Base-by-base conservation (phyloP, 805 yeast species). In the Nakazawaea ishiwadae region DNA sequence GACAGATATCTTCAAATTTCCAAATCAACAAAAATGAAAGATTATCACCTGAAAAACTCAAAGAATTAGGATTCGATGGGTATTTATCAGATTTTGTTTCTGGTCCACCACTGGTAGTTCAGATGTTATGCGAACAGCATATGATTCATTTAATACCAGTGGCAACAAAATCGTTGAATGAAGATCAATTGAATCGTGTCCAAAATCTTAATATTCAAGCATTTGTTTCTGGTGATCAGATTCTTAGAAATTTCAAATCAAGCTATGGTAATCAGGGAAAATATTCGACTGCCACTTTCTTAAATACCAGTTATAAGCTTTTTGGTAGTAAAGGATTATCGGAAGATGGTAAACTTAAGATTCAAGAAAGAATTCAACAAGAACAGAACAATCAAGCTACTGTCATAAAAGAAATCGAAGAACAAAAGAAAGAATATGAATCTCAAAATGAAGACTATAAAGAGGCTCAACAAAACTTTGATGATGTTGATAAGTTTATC, bases 101-200 rank as follows among this genome's bases (percentile, higher is more conserved):
- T 2, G 98, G 96, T 1, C 96, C 96, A 1, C 53, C 59, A 5
- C 73, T 74, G 8, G 95, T 91, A 1, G 55, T 87, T 38, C 69
- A 71, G 40, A 87, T 84, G 88, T 67, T 90, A 24, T 78, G 84
- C 48, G 80, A 75, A 46, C 62, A 61, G 28, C 68, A 72, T 34
- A 59, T 64, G 29, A 56, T 79, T 14, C 70, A 77, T 47, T 56
- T 59, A 40, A 75, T 86, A 21, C 96, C 97, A 0, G 80, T 83
- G 5, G 55, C 85, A 0, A 59, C 64, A 12, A 61, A 55, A n/a
- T 72, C 69, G 2, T 55, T 82, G 29, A 51, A 68, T 8, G 60
- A 62, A 8, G 48, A 54, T 4, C 74, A 73, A 45, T 57, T 69
- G 27, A 53, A 56, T 17, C 12, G 18, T 2, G 48, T 71, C 6